Conservation (phyloP, 106 monocot genomes). For the Dendrobium nobile region DNA sequence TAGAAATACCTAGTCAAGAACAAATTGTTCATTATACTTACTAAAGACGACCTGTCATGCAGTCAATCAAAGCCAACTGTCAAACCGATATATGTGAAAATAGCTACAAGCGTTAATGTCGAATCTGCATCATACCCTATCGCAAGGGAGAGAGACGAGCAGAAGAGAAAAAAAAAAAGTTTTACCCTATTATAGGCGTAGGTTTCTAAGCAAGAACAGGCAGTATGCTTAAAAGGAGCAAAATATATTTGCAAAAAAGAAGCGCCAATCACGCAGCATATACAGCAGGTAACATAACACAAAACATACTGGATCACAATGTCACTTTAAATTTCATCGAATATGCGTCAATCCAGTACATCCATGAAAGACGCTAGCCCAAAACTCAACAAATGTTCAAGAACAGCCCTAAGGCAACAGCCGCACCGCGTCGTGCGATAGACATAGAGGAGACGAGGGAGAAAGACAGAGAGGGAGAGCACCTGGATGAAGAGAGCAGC, state of each 20-base stretch:
- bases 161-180: too few species aligned
- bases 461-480: neutral
- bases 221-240: neutral
- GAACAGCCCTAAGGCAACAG: neutral
- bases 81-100: too few species aligned
- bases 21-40: too few species aligned
- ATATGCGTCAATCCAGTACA: neutral
- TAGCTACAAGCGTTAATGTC: too few species aligned
- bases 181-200: too few species aligned
- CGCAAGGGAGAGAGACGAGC: too few species aligned
- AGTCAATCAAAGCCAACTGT: too few species aligned
- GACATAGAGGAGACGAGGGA: neutral
- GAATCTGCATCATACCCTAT: too few species aligned
- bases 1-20: too few species aligned
- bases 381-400: neutral
- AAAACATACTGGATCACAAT: neutral
- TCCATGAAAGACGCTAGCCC: neutral
- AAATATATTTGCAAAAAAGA: neutral
- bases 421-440: neutral
- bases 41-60: too few species aligned
- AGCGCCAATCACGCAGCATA: neutral
- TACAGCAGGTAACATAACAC: neutral
- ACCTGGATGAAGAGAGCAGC: slow-evolving; percentile 85
- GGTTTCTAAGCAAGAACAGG: neutral
- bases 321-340: neutral